Evolutionary conservation across 345 rosid genomes (phyloP), one percentile per base, ranked within the genome.

Genomic region (Dipteronia sinensis): DNA sequence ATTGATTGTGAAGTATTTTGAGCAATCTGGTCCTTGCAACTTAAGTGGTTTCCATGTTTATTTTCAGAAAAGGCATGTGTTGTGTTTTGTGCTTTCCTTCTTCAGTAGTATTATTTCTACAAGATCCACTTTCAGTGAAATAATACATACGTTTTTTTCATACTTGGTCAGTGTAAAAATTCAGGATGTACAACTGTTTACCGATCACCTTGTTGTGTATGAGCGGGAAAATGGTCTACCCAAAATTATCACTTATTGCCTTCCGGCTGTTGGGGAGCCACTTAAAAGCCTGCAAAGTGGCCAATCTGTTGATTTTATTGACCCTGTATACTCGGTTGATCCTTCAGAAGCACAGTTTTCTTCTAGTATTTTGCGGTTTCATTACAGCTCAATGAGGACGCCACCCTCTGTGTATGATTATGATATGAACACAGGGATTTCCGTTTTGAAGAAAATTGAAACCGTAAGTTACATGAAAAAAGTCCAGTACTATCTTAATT

Each of bases 201-300:
- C 78, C 29, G 89, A 92, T 78, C 92, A 96, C 83, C 92, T 96
- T 2, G 98, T 84, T 75, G 85, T 91, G 16, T 83, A 84, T 73
- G 99, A 90, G 85, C 99, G 99, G 67, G 93, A 92, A 84, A 81
- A 88, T 65, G 97, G 94, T 77, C 87, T 89, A 38, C 90, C 87
- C 58, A 89, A 88, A 80, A 84, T 92, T 78, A 89, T 87, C n/a
- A 76, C 75, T 72, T 87, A 88, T 84, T 80, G 72, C 76, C 98
- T 96, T 76, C 97, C 99, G 40, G 84, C 88, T 59, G 85, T 85
- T 78, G 94, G 85, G 34, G 87, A 94, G 79, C 92, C 91, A n/a
- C 90, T 94, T 12, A 73, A 65, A 79, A 71, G 87, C 84, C 96
- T 94, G 78, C 82, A 83, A 81, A 89, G 46, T 63, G 94, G 97